Evolutionary conservation across 192 early-diverging fungal species (phyloP), one percentile per base, ranked within the genome.

Genomic region (Gaertneriomyces semiglobifer): DNA sequence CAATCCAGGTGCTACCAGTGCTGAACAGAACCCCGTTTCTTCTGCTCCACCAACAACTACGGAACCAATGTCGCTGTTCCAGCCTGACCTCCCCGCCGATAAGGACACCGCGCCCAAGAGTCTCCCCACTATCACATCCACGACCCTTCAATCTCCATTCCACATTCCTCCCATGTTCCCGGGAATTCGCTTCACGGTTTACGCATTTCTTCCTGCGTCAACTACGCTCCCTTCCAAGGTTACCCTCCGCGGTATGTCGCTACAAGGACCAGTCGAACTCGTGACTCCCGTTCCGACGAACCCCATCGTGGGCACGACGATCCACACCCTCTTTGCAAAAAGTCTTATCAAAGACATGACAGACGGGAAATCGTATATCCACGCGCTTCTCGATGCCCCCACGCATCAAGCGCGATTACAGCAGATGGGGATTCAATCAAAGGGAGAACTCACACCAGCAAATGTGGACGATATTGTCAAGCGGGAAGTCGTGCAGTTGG

Each of bases 211-310:
- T 3, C n/a, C 50, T 5, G n/a, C 50, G 20, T 18, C 50, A n/a
- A 52, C 20, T 52, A n/a, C n/a, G 50, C n/a, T 52, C 20, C 50
- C 50, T 18, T 52, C 50, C 50, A 52, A 52, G 20, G 50, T 52
- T 5, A 5, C 20, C n/a, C 50, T 52, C 20, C n/a, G n/a, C n/a
- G 50, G 50, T 20, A 52, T n/a, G n/a, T 18, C 50, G 5, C 50
- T 20, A 52, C n/a, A 52, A n/a, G 50, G 50, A 20, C 50, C 50
- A 52, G 50, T 52, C n/a, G 50, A 52, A 52, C 20, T 52, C n/a
- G 50, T 18, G 4, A 20, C 20, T n/a, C 50, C 50, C n/a, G 50
- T 52, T 52, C n/a, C 20, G n/a, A 6, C n/a, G 50, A n/a, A 18
- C 3, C 20, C 50, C 20, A 18, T 20, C 6, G 3, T 20, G 5